Evolutionary conservation across 1,139 yeast genomes (phyloP), one percentile per base, ranked within the genome.

Genomic region (Diutina mesorugosa): DNA sequence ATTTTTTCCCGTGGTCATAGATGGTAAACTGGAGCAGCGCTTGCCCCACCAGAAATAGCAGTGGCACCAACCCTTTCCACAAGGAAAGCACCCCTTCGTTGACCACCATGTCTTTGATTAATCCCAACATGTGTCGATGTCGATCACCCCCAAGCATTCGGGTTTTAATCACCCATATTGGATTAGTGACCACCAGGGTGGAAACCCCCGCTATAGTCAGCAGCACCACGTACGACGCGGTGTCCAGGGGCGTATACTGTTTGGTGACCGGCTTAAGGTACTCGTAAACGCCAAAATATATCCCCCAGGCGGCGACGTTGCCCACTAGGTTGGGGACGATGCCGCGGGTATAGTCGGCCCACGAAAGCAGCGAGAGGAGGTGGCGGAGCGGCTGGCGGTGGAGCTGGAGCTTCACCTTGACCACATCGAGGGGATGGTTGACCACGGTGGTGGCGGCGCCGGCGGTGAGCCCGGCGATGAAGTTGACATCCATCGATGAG

Each of bases 121-220:
- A 16, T 5, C n/a, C 10, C 14, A 47, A 7, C 51, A 29, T 18
- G 6, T 16, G 12, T 9, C 21, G 38, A 52, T 77, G 68, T 9
- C 59, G 61, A 0, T 83, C 64, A 0, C 95, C 95, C 60, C 84
- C 83, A 63, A 93, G 74, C 61, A 91, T 85, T 58, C 98, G 75
- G 0, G 99, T 93, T 69, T 93, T 93, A 50, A 90, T 69, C 3
- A 90, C 95, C 97, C 97, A 90, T 6, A 93, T 79, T 0, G 99
- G 99, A 67, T 90, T 93, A 0, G 99, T 91, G 16, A 87, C 56
- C 0, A 89, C 60, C 0, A 95, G 79, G 0, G 97, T 90, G 9
- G 83, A 64, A 38, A 84, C 65, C 0, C 99, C 99, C 0, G 98
- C 91, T 4, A 72, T 55, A 1, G 74, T 60, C 1, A 78, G 73